Conservation (phyloP, 164 flowering plant species). For the Nymphaea colorata region DNA sequence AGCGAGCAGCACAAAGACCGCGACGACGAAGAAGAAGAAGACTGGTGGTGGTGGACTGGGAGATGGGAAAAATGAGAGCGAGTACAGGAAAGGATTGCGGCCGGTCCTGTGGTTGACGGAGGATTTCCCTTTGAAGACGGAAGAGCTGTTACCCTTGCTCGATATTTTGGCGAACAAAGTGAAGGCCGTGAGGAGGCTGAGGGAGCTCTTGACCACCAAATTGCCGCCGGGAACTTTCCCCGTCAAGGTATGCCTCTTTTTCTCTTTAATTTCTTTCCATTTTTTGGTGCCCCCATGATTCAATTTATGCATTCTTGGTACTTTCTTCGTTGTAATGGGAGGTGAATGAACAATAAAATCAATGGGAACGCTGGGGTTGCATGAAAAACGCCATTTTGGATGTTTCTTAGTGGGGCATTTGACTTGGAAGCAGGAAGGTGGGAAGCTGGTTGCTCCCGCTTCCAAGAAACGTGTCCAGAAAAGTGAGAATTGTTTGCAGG, state of each 20-base stretch:
- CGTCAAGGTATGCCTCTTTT: slow-evolving; percentile 52
- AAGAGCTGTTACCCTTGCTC: slow-evolving; percentile 85
- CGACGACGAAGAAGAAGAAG: neutral
- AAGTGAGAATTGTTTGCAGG: no score
- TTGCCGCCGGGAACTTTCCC: slow-evolving; percentile 91
- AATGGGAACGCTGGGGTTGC: no score
- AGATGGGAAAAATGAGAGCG: slow-evolving; percentile 86
- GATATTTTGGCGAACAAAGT: slow-evolving; percentile 98
- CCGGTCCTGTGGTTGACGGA: slow-evolving; percentile 96
- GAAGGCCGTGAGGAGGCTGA: slow-evolving; percentile 86
- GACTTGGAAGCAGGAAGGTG: no score
- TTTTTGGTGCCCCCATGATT: no score
- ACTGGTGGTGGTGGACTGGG: slow-evolving; percentile 34
- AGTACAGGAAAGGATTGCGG: slow-evolving; percentile 88
- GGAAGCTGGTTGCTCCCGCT: no score
- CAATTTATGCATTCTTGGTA: no score
- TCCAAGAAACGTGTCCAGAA: no score
- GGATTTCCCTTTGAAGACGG: slow-evolving; percentile 87
- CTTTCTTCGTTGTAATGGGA: no score
- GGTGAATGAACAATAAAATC: no score
- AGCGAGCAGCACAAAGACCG: neutral
- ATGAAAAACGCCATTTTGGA: no score
- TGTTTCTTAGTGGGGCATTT: no score
- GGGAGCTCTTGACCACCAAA: slow-evolving; percentile 92
- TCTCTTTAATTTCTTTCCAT: no score